Evolutionary conservation across 2,329 filamentous ascomycete species (phyloP).

Genomic region (Lithohypha guttulata): DNA sequence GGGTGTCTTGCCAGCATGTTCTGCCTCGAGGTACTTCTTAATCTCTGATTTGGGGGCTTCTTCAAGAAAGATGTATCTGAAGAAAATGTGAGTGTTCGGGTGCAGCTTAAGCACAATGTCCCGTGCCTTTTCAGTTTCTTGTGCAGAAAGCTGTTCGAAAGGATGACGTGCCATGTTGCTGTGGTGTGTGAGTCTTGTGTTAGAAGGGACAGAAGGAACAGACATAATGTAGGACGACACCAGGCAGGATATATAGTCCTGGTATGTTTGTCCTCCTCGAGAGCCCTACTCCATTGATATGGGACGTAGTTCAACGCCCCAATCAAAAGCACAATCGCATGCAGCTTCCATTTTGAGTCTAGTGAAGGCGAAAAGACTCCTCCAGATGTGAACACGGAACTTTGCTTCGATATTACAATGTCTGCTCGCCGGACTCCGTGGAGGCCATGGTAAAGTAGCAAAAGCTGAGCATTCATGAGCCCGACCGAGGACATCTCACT

Average conservation of each 20-base stretch:
- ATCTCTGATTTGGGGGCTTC: constrained; percentile 42
- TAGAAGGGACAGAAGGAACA: background rate
- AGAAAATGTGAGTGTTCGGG: constrained; percentile 29
- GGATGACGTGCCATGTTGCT: constrained; percentile 34
- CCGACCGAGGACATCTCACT: too few species aligned
- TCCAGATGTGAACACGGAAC: too few species aligned
- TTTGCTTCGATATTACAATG: too few species aligned
- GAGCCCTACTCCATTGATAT: too few species aligned
- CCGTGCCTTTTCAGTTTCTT: constrained; percentile 43
- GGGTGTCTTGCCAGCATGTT: constrained; percentile 36
- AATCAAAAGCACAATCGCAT: background rate
- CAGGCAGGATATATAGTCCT: too few species aligned
- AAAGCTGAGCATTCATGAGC: too few species aligned
- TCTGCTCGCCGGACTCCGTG: too few species aligned
- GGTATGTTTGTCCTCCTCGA: too few species aligned
- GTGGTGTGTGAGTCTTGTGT: background rate
- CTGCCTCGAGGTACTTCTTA: constrained; percentile 37
- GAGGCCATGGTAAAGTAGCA: too few species aligned
- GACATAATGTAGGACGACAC: background rate
- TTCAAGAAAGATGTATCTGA: constrained; percentile 41
- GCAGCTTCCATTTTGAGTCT: background rate
- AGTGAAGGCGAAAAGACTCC: background rate
- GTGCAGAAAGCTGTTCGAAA: constrained; percentile 45
- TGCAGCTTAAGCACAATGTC: constrained; percentile 38
- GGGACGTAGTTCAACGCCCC: background rate